A percentile compares a stretch with the other conserved stretches of the same genome.
phyloP scores from a whole-genome alignment of 768 basidiomycete species.

The Tulasnella calospora region DNA sequence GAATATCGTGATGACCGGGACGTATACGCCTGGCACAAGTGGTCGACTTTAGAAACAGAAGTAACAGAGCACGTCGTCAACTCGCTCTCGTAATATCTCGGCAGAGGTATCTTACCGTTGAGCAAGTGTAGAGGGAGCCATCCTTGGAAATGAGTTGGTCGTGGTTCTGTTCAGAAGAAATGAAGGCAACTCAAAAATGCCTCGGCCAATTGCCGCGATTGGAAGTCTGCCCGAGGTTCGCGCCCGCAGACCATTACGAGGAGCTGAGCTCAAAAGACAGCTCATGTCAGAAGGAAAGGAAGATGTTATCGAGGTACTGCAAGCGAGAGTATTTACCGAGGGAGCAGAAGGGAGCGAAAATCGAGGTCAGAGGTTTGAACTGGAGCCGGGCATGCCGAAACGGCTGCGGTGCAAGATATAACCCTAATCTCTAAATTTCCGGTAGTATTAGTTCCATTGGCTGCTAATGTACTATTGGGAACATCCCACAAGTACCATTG shows the following conservation, averaged over 20 bases:
- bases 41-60: not conserved
- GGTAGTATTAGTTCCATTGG: too few relatives aligned
- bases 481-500: too few relatives aligned
- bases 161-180: not conserved
- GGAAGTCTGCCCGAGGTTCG: not conserved
- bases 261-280: not conserved
- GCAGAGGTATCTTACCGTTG: not conserved
- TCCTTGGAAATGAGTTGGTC: not conserved
- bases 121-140: not conserved
- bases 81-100: not conserved
- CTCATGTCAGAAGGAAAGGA: not conserved
- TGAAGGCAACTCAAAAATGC: not conserved
- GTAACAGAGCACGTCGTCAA: not conserved
- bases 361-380: too few relatives aligned
- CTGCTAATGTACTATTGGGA: too few relatives aligned
- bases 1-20: constrained; percentile 37
- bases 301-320: too few relatives aligned
- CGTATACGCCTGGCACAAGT: constrained; percentile 28
- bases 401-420: too few relatives aligned
- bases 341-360: too few relatives aligned
- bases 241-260: not conserved
- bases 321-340: too few relatives aligned
- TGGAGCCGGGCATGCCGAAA: too few relatives aligned
- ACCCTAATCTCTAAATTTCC: too few relatives aligned
- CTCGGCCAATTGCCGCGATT: not conserved